Base-by-base conservation (phyloP, 1,284 basidiomycete genomes). In the Apiotrichum domesticum region DNA sequence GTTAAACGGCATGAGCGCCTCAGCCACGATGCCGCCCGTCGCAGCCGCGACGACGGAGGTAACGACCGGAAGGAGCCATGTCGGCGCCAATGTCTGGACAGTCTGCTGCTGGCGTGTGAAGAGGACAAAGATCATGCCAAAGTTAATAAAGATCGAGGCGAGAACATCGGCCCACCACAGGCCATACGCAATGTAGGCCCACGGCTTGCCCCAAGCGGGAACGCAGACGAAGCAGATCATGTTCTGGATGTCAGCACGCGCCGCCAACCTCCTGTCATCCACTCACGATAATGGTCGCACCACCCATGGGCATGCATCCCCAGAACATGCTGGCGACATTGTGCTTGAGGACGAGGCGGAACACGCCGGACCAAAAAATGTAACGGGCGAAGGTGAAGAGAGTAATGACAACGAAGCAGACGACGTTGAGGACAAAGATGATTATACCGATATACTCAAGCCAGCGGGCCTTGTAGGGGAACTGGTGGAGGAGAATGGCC, bases 101-200 rank as follows among this genome's bases (percentile, higher is more conserved):
- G 81, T 77, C 64, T 88, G 85, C 2, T 75, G 74, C 40, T 90
- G 87, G 7, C 78, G 73, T 0, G 82, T 84, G 56, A 84, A 81
- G 82, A 86, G 87, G 46, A 83, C 71, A 64, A 87, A 85, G 4
- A 87, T 73, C 57, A 85, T 78, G 8, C 84, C 83, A 70, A 86
- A 83, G 61, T 82, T 84, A 58, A 84, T 84, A 29, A 81, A 32
- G 6, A 85, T 67, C 1, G 87, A 83, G 37, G 87, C 64, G 1
- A 79, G 72, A 2, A 83, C 79, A 61, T 87, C 82, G 41, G 85
- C 61, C 88, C 87, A 90, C 88, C 88, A 90, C 9, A 87, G 67
- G 1, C 69, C 81, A 83, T 87, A 87, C 15, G 87, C 74, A 39
- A 82, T 74, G 54, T 81, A 83, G 0, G 85, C 74, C 69, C 88